Evolutionary conservation across 2,329 filamentous ascomycete genomes (phyloP), one percentile per base, ranked within the genome.

Genomic region (Colletotrichum trifolii): DNA sequence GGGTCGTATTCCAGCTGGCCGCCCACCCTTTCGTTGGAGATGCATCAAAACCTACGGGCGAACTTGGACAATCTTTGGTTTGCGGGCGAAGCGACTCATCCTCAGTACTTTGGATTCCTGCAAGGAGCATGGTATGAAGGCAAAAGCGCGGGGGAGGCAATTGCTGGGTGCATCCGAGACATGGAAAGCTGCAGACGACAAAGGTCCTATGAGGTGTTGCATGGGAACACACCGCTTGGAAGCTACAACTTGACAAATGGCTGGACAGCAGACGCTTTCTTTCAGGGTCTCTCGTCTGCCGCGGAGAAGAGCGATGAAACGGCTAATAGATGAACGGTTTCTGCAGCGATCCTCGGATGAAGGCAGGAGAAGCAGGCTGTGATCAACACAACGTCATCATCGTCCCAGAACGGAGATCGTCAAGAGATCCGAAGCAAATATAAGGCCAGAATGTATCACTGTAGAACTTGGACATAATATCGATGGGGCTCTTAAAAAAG

Each of bases 1-100:
- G 89, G 89, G 4, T 88, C 84, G 25, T 91, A 90, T 75, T 88
- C 86, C 42, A 91, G 91, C 72, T 91, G 89, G 89, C 89, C 89
- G 0, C 77, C 83, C 0, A 85, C 85, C 0, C 87, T 87, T 47
- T 88, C 85, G 0, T 77, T 91, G 0, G 85, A 90, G 70, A 86
- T 82, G 77, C 89, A 91, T 68, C 85, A 91, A 71, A 91, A 91
- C 68, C 78, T 91, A 10, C 83, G 89, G 1, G 87, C 88, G n/a
- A 90, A 90, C 65, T 75, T 89, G 0, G 82, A 82, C 8, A 75
- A 86, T 1, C 73, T 91, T 3, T 90, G 83, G 78, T 91, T 90
- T 67, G 88, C 89, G 0, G 89, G 89, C 0, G 89, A 91, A 72
- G 85, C 85, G 2, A 89, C 83, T 1, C 88, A 84, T 46, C 81